Evolutionary conservation across 2,329 filamentous ascomycete species (phyloP), one percentile per base, ranked within the genome.

Genomic region (Parastagonospora nodorum): DNA sequence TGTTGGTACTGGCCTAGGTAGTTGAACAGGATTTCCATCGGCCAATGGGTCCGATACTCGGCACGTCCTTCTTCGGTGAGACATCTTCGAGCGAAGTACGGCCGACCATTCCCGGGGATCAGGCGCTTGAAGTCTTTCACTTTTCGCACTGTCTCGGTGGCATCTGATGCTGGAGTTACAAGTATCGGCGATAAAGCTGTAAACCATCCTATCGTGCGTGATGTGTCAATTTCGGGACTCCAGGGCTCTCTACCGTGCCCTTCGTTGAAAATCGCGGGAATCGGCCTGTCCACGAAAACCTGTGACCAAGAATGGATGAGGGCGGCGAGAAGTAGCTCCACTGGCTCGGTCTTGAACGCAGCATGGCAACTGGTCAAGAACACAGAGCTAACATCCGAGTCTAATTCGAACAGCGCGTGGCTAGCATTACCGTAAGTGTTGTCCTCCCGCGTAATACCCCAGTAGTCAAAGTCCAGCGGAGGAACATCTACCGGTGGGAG

Each of bases 191-290:
- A 78, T 7, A 81, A 29, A 0, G 82, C 80, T 2, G 82, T 84
- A 54, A 86, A 84, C 82, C 82, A 85, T 4, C 83, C 84, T 0
- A 86, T 82, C 0, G 83, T 85, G 45, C 82, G 77, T 4, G 78
- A 77, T 1, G 85, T 76, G 61, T 85, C 80, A 12, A 81, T 74
- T 1, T 78, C 74, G 0, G 69, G 63, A 36, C 75, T 76, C 53
- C 75, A 75, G 0, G 67, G 67, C 42, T 74, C 72, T 14, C 71
- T 58, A 1, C 72, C 72, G 51, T 74, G 71, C 0, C 71, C 71
- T 55, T 75, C 71, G 28, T 65, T 69, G 57, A 70, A 86, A 1
- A 86, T 66, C 1, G 78, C 77, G 0, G 83, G 84, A 0, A 76
- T 61, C 0, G 60, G 49, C n/a, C 83, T 75, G 47, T 86, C 81